Percentiles rank a stretch among this genome's conserved stretches.
phyloP scores from a whole-genome alignment of 1,284 basidiomycete genomes.

The Ceratobasidium sp. region DNA sequence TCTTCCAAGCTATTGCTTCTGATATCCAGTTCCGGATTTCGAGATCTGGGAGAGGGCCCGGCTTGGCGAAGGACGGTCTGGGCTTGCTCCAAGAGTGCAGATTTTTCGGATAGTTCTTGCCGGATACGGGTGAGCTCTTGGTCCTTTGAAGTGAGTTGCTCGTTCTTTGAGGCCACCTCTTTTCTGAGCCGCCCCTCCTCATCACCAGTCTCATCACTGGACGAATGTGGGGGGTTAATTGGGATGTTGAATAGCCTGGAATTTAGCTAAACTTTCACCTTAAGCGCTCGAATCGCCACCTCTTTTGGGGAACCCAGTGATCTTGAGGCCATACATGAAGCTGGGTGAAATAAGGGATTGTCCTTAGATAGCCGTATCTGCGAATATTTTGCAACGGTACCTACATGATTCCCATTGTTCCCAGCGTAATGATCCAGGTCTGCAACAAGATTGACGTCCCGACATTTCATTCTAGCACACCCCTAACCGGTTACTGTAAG shows the following conservation, averaged over 20 bases:
- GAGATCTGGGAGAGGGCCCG: background rate
- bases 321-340: background rate
- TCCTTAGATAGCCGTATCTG: too few species aligned
- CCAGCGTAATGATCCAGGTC: conserved; percentile 13
- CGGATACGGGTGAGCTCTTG: background rate
- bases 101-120: background rate
- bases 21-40: background rate
- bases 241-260: too few species aligned
- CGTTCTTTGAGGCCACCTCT: background rate
- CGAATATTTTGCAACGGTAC: background rate
- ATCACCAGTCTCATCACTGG: conserved; percentile 13
- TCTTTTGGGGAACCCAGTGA: background rate
- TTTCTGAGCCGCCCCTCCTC: background rate
- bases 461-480: conserved; percentile 6
- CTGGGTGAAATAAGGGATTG: too few species aligned
- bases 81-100: background rate
- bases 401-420: conserved; percentile 16
- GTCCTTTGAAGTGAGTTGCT: background rate
- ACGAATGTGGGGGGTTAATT: too few species aligned
- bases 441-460: conserved; percentile 7
- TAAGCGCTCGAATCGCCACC: conserved; percentile 28
- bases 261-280: background rate
- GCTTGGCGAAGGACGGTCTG: background rate
- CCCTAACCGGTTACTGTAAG: too few species aligned
- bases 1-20: background rate